Conservation (phyloP, 129 eudicot species). For the Flaveria ramosissima region DNA sequence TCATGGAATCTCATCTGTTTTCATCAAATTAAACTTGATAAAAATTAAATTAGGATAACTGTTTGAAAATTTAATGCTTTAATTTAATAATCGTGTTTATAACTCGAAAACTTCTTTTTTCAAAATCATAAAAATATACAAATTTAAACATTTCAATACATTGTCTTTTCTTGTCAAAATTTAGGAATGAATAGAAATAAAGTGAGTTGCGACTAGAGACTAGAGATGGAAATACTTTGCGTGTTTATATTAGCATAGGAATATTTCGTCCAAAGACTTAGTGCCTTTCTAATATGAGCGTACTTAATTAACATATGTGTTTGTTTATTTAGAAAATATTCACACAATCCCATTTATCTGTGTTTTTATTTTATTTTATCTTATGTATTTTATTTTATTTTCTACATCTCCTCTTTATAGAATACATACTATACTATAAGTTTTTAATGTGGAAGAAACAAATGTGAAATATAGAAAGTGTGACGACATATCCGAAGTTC, state of each 20-base stretch:
- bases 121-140: background rate
- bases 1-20: background rate
- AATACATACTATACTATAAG: too few species aligned
- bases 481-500: background rate
- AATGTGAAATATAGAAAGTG: too few species aligned
- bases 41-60: background rate
- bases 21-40: background rate
- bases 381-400: too few species aligned
- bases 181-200: background rate
- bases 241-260: constrained; percentile 21
- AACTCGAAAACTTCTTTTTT: background rate
- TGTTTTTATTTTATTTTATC: too few species aligned
- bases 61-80: background rate
- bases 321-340: too few species aligned
- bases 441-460: too few species aligned
- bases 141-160: background rate
- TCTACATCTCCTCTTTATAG: too few species aligned
- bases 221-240: constrained; percentile 19
- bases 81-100: background rate
- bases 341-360: too few species aligned
- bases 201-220: background rate
- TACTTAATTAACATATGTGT: background rate
- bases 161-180: background rate
- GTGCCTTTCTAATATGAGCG: background rate
- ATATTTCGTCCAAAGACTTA: constrained; percentile 10